A percentile compares a stretch with the other conserved stretches of the same genome.
phyloP scores from a whole-genome alignment of 2,329 filamentous ascomycete species.

The Aspergillus ustus region DNA sequence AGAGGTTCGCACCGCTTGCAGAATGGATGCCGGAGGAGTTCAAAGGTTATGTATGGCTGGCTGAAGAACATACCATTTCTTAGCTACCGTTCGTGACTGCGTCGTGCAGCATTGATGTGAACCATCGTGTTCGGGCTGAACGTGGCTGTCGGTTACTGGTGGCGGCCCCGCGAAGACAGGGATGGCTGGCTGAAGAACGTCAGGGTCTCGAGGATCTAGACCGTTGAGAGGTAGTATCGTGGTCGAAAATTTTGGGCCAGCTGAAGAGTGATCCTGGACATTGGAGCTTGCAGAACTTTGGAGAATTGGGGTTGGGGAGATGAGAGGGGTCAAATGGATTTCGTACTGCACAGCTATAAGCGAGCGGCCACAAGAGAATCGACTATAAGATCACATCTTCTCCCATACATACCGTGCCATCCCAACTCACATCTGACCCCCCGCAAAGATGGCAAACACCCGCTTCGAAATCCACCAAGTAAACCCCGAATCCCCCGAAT shows the following conservation, averaged over 20 bases:
- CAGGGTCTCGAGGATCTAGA: background rate
- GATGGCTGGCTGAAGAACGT: background rate
- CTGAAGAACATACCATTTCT: no score
- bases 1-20: no score
- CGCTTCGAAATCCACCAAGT: conserved; percentile 9
- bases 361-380: no score
- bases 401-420: no score
- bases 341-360: no score
- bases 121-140: background rate
- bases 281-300: background rate
- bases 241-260: background rate
- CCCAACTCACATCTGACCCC: no score
- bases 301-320: background rate
- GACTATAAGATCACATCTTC: no score
- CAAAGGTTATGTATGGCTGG: no score
- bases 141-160: background rate
- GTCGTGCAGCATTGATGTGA: no score
- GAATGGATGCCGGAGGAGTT: no score
- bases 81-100: no score
- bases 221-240: background rate
- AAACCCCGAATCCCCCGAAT: background rate
- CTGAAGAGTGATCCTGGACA: background rate
- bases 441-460: background rate
- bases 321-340: no score
- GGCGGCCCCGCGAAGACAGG: background rate